phyloP scores from a whole-genome alignment of 2,329 filamentous ascomycete species.

The Aspergillus awamori region DNA sequence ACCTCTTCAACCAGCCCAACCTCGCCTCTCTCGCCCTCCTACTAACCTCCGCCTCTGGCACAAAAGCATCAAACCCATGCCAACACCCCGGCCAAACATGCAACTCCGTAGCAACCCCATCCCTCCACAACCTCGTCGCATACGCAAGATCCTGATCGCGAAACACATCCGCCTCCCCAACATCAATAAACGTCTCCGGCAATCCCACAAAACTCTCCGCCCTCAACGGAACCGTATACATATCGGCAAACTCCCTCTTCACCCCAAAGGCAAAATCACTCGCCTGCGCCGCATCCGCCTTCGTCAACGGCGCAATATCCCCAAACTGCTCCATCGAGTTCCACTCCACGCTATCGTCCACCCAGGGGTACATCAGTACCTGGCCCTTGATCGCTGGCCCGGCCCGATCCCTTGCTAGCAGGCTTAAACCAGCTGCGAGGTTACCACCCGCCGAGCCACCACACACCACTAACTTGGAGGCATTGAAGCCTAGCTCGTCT shows the following conservation, averaged over 20 bases:
- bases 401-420: neutral
- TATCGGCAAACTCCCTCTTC: neutral
- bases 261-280: constrained; percentile 5
- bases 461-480: neutral
- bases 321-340: constrained; percentile 1
- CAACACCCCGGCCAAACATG: constrained; percentile 19
- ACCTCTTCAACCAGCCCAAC: neutral
- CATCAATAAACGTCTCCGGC: constrained; percentile 19
- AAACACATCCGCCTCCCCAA: constrained; percentile 18
- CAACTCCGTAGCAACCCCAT: constrained; percentile 16
- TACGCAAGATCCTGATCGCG: constrained; percentile 19
- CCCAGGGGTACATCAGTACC: neutral
- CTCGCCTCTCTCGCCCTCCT: neutral
- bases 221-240: constrained; percentile 3
- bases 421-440: neutral
- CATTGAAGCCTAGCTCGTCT: neutral
- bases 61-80: constrained; percentile 17
- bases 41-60: neutral
- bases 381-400: neutral
- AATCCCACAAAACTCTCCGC: constrained; percentile 10
- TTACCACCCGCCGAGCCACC: neutral
- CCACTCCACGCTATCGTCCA: constrained; percentile 1
- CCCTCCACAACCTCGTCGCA: constrained; percentile 13
- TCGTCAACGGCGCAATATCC: neutral
- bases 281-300: neutral